Percentiles rank a stretch among this genome's conserved stretches.
Evolutionary conservation across 768 basidiomycete species (phyloP).

Genomic region (Botryobasidium botryosum): DNA sequence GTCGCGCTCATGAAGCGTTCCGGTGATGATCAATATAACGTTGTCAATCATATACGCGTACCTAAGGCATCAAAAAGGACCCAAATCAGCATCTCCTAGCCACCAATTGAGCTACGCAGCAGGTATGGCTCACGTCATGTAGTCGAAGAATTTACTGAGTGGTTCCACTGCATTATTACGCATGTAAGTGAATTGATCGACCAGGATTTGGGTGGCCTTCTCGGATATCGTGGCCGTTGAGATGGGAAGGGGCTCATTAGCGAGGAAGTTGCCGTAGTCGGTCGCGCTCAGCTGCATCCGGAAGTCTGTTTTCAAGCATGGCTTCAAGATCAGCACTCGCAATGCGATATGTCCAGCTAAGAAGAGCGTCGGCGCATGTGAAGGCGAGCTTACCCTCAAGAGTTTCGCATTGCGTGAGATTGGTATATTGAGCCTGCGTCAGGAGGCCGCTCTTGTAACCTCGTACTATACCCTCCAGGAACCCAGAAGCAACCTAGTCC

Average conservation of each 20-base stretch:
- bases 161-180: slow-evolving; percentile 83
- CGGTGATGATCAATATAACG: slow-evolving; percentile 90
- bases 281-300: slow-evolving; percentile 89
- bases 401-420: slow-evolving; percentile 91
- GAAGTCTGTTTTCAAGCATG: slow-evolving; percentile 55
- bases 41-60: slow-evolving; percentile 99
- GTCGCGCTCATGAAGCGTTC: slow-evolving; percentile 91
- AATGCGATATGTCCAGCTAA: background rate
- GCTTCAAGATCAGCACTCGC: background rate
- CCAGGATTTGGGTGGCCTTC: slow-evolving; percentile 85
- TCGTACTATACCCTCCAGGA: slow-evolving; percentile 65
- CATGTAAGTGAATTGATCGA: slow-evolving; percentile 94
- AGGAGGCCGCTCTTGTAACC: slow-evolving; percentile 92
- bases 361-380: background rate
- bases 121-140: slow-evolving; percentile 58
- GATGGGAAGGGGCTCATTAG: slow-evolving; percentile 87
- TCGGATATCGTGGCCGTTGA: slow-evolving; percentile 93
- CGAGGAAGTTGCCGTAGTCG: slow-evolving; percentile 96
- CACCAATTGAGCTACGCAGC: background rate
- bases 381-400: slow-evolving; percentile 54
- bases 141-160: slow-evolving; percentile 84
- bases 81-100: no score
- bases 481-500: slow-evolving; percentile 49
- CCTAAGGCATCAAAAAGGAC: slow-evolving; percentile 26
- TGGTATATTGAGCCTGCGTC: slow-evolving; percentile 76